Conservation (phyloP, 768 basidiomycete species). For the Butyriboletus loyo region DNA sequence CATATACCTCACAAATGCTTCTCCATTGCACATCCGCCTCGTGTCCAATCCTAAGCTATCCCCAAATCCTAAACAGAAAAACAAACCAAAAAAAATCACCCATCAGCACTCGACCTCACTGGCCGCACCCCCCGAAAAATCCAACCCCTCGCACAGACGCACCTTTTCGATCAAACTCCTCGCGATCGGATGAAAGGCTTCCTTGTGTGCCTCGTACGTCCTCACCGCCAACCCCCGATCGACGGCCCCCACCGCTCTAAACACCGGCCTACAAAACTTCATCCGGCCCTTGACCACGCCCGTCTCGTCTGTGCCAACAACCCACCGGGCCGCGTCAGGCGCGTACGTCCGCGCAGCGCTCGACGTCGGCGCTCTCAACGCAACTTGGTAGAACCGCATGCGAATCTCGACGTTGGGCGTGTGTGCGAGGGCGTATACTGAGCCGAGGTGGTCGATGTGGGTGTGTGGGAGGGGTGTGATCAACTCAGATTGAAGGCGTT, state of each 20-base stretch:
- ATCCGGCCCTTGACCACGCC: conserved; percentile 73
- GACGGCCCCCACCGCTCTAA: conserved; percentile 53
- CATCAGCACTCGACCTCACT: background rate
- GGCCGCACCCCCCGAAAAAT: too few relatives aligned
- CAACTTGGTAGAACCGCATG: conserved; percentile 73
- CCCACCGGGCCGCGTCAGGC: conserved; percentile 58
- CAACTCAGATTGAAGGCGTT: conserved; percentile 56
- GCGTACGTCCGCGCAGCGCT: conserved; percentile 51
- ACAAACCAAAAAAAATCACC: background rate
- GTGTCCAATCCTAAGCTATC: background rate
- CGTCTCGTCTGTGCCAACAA: conserved; percentile 53
- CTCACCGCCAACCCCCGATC: conserved; percentile 50
- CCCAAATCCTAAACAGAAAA: background rate
- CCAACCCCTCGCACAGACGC: too few relatives aligned
- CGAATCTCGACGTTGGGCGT: conserved; percentile 76
- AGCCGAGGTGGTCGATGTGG: conserved; percentile 59
- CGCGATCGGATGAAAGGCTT: conserved; percentile 74
- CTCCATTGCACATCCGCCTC: too few relatives aligned
- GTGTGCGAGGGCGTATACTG: conserved; percentile 41
- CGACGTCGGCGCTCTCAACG: conserved; percentile 49
- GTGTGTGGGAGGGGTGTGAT: conserved; percentile 55
- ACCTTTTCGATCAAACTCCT: conserved; percentile 76
- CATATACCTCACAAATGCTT: too few relatives aligned
- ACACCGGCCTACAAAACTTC: conserved; percentile 79
- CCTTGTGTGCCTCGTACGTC: conserved; percentile 46